These are phyloP conservation scores for Syzygium syzygioides DNA, from an alignment of 441 rosid species.

Conservation along the genomic window DNA sequence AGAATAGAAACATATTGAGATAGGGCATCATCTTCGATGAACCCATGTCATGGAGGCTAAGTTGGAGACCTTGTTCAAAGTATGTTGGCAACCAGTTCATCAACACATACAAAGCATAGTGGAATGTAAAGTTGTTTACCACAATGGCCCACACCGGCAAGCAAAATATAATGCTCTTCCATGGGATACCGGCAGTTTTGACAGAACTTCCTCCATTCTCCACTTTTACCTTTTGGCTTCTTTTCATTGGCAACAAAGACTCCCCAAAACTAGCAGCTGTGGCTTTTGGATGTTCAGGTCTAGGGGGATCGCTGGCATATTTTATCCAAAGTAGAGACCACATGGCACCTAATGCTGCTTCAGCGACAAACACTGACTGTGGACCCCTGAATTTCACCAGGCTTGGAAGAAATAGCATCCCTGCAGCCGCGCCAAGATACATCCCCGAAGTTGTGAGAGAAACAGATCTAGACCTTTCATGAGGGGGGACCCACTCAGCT, in stretches of 20 bases:
- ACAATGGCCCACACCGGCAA: conserved; percentile 88
- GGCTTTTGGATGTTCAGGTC: conserved; percentile 84
- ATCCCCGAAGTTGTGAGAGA: conserved; percentile 92
- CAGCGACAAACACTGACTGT: conserved; percentile 73
- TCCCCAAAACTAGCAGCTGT: conserved; percentile 85
- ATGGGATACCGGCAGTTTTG: conserved; percentile 59
- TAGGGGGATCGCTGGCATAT: conserved; percentile 82
- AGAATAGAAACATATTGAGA: conserved; percentile 91
- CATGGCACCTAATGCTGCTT: conserved; percentile 71
- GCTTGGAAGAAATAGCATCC: conserved; percentile 87
- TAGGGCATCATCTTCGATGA: conserved; percentile 95
- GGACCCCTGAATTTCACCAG: conserved; percentile 83
- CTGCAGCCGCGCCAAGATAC: conserved; percentile 95
- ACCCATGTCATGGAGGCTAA: conserved; percentile 93
- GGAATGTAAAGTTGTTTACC: conserved; percentile 88
- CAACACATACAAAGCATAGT: conserved; percentile 80
- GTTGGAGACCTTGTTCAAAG: conserved; percentile 83
- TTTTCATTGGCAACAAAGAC: conserved; percentile 58
- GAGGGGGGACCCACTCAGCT: conserved; percentile 98
- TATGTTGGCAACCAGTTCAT: conserved; percentile 97
- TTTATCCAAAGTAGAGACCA: conserved; percentile 85
- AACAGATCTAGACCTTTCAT: conserved; percentile 93
- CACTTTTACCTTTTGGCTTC: conserved; percentile 44
- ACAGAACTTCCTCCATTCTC: conserved; percentile 42
- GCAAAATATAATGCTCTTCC: conserved; percentile 70